Evolutionary conservation across 2,329 filamentous ascomycete species (phyloP).

Genomic region (Colletotrichum lini): DNA sequence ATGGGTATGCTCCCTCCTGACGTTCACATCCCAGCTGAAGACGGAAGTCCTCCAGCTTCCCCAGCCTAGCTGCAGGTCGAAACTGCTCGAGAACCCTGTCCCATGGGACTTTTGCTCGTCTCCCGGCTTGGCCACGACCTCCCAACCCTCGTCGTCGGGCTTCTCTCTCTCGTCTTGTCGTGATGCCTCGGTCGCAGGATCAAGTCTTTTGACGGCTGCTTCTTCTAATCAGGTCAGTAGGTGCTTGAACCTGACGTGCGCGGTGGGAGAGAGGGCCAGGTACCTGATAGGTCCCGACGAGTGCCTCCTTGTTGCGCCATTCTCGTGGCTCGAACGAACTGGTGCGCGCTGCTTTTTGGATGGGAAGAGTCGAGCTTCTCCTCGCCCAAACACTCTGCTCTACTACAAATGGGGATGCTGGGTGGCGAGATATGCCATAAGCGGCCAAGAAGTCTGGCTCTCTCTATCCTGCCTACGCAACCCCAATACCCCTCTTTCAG

Average conservation of each 20-base stretch:
- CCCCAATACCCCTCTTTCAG: background rate
- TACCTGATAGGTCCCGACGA: background rate
- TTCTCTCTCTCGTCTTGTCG: background rate
- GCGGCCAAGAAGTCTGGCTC: no score
- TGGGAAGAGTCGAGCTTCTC: background rate
- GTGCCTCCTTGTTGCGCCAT: slow-evolving; percentile 2
- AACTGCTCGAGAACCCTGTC: background rate
- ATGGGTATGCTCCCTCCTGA: background rate
- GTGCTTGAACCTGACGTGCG: background rate
- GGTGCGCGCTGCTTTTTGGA: background rate
- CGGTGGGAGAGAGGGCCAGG: no score
- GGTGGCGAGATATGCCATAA: background rate
- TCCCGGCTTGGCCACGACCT: background rate
- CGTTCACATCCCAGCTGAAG: background rate
- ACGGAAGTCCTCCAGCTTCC: background rate
- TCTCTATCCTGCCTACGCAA: background rate
- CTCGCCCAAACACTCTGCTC: no score
- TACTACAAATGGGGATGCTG: background rate
- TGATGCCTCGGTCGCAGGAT: background rate
- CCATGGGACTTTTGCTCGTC: background rate
- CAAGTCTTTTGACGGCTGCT: background rate
- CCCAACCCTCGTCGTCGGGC: background rate
- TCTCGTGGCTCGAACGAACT: background rate
- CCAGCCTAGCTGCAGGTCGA: slow-evolving; percentile 15
- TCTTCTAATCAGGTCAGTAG: background rate